Evolutionary conservation across 768 basidiomycete genomes (phyloP), one percentile per base, ranked within the genome.

Genomic region (Hygrophorus russula): DNA sequence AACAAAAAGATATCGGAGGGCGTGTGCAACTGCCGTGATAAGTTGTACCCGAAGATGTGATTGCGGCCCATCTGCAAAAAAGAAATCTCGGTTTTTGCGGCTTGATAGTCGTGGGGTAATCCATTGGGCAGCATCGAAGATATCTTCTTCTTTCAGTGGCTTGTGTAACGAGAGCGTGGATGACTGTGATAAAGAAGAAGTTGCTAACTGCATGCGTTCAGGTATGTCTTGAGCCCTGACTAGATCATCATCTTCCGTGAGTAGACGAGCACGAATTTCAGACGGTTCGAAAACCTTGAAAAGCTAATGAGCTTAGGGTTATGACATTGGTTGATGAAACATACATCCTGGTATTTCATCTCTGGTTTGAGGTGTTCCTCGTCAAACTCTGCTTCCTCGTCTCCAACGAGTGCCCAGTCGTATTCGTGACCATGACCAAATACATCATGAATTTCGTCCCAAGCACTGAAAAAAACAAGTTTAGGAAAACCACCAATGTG

Each of bases 401-500:
- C 93, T 4, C 81, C 89, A 36, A 69, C 81, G 36, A 99, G 60
- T 10, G 93, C 93, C 84, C 89, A 93, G 52, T 91, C 91, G 58
- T 94, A 99, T 51, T 98, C 93, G 53, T 84, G 81, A 5, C 96
- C 96, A 50, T 93, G 87, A 28, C 96, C 96, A 51, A 99, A 99
- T 1, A 98, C 89, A 46, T 90, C 93, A 48, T 86, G 82, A 19
- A 98, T 85, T 63, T 97, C 96, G 37, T 87, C 83, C 90, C 91
- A 96, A 19, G 90, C 83, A 54, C 90, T 94, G 2, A 49, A 49
- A 45, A 4, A 35, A n/a, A 28, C 45, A 51, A 55, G 47, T 41
- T 13, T 20, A 43, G 41, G 36, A 30, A 19, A 30, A n/a, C 33
- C 34, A 14, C 39, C 36, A 46, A 24, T 6, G 15, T 7, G 17